Evolutionary conservation across 2,329 filamentous ascomycete genomes (phyloP).

Genomic region (Fusarium xyrophilum): DNA sequence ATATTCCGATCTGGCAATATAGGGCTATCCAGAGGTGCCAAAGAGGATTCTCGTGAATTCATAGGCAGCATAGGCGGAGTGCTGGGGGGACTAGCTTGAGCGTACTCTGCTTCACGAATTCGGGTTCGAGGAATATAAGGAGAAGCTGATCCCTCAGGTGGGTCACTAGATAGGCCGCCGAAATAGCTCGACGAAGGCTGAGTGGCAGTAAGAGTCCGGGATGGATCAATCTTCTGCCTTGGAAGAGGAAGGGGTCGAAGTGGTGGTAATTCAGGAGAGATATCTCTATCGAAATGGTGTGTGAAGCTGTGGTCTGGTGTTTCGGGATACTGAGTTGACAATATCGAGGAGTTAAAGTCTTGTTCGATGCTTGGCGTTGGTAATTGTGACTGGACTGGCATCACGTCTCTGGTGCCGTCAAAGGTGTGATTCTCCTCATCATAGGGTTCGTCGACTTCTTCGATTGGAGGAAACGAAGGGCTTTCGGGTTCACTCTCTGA

Average conservation of each 20-base stretch:
- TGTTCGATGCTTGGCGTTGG: constrained; percentile 29
- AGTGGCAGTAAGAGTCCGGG: constrained; percentile 50
- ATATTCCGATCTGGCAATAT: constrained; percentile 52
- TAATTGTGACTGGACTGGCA: constrained; percentile 12
- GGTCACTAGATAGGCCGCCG: constrained; percentile 52
- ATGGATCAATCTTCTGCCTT: constrained; percentile 45
- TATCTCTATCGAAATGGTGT: constrained; percentile 38
- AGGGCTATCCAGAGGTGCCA: constrained; percentile 56
- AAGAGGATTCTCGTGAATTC: constrained; percentile 42
- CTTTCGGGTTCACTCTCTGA: constrained; percentile 24
- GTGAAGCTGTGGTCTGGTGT: constrained; percentile 35
- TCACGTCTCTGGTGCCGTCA: constrained; percentile 28
- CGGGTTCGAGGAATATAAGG: constrained; percentile 45
- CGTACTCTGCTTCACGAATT: constrained; percentile 45
- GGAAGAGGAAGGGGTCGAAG: constrained; percentile 40
- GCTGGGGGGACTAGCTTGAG: constrained; percentile 56
- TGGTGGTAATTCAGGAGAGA: constrained; percentile 48
- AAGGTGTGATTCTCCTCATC: constrained; percentile 12
- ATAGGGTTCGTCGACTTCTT: constrained; percentile 28
- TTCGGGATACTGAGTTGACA: constrained; percentile 22
- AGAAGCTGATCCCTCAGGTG: constrained; percentile 54
- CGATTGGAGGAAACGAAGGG: constrained; percentile 28
- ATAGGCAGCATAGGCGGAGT: constrained; percentile 51
- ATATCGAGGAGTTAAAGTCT: constrained; percentile 7
- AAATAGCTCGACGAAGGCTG: constrained; percentile 50